These are phyloP conservation scores for Fomitopsis palustris DNA, from an alignment of 1,284 basidiomycete genomes.

Conservation along the genomic window DNA sequence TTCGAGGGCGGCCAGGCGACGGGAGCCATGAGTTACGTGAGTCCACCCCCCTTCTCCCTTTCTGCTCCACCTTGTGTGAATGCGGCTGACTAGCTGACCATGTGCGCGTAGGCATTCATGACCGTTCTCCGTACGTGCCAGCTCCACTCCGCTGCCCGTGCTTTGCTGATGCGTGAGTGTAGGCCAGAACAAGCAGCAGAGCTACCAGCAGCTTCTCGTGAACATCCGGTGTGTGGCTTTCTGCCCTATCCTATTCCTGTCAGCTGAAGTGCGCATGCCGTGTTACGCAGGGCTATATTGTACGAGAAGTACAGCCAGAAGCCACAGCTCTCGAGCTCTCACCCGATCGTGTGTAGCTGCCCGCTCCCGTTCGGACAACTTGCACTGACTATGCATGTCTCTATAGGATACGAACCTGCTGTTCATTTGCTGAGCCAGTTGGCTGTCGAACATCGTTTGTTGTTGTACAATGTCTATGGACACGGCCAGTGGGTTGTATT, in stretches of 20 bases:
- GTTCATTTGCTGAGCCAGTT: conserved; percentile 44
- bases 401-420: conserved; percentile 49
- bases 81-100: not conserved
- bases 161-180: conserved; percentile 10
- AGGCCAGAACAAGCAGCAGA: conserved; percentile 69
- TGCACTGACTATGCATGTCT: not conserved
- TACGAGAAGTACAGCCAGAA: conserved; percentile 78
- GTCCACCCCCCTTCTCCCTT: conserved; percentile 18
- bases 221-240: conserved; percentile 50
- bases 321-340: conserved; percentile 75
- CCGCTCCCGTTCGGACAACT: not conserved
- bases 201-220: conserved; percentile 77
- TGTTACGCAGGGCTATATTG: conserved; percentile 45
- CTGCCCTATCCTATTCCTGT: not conserved
- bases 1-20: conserved; percentile 81
- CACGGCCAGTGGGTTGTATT: no score
- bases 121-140: conserved; percentile 47
- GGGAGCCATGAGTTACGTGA: conserved; percentile 81
- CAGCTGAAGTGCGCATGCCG: not conserved
- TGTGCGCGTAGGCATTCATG: conserved; percentile 64
- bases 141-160: not conserved
- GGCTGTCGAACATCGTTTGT: not conserved
- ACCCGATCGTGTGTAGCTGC: conserved; percentile 60
- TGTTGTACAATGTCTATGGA: no score
- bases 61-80: not conserved